phyloP scores from a whole-genome alignment of 371 early-diverging fungal genomes.

The Coemansia sp. region DNA sequence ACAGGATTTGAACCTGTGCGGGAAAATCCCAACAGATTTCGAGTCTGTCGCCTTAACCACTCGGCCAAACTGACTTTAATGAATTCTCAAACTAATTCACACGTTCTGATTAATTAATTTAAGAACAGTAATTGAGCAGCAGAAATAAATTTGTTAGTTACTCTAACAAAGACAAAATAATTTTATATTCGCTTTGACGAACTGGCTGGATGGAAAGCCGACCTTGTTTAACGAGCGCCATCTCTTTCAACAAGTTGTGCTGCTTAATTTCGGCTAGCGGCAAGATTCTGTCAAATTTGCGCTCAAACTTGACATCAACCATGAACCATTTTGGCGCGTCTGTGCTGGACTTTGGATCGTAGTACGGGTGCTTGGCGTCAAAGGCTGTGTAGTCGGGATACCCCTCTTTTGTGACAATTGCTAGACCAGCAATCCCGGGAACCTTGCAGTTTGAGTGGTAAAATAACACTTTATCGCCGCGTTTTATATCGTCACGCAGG shows the following conservation, averaged over 20 bases:
- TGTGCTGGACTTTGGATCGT: conserved; percentile 59
- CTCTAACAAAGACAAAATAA: conserved; percentile 52
- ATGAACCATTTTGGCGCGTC: conserved; percentile 69
- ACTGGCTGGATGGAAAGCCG: conserved; percentile 72
- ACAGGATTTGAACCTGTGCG: conserved; percentile 1
- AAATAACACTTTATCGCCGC: conserved; percentile 63
- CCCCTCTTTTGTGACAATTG: conserved; percentile 56
- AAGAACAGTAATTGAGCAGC: background rate
- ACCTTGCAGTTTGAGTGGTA: conserved; percentile 73
- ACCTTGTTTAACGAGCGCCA: conserved; percentile 63
- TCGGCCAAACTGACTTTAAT: conserved; percentile 19
- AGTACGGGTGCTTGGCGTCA: conserved; percentile 64
- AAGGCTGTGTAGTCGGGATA: conserved; percentile 67
- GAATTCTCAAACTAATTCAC: background rate
- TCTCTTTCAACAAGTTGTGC: conserved; percentile 54
- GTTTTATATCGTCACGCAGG: conserved; percentile 63
- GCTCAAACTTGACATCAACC: conserved; percentile 66
- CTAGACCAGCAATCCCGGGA: conserved; percentile 66
- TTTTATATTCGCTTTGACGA: conserved; percentile 56
- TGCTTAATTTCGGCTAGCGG: conserved; percentile 61
- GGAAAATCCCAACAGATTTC: conserved; percentile 3
- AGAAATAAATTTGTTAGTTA: background rate
- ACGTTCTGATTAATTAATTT: background rate
- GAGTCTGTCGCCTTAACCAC: conserved; percentile 21
- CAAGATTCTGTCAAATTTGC: conserved; percentile 57